Base-by-base conservation (phyloP, 345 rosid species). In the Aquilaria yunnanensis region DNA sequence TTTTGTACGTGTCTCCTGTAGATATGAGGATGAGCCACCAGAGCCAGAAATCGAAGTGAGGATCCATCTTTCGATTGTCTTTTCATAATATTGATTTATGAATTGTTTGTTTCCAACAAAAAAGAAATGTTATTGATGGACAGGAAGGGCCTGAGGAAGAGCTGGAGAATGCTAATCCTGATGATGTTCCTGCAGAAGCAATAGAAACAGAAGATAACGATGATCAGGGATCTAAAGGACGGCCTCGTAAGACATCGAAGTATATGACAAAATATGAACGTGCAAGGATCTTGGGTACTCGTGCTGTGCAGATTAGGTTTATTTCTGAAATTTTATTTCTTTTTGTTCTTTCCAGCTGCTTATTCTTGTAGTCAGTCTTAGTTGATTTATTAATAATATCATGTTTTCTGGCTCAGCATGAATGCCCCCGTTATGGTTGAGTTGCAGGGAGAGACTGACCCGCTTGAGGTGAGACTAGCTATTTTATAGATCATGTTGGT, bases 391-490 rank as follows among this genome's bases (percentile, higher is more conserved):
- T 46, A 50, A 47, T 14, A 64, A 56, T 37, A 12, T 50, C 57
- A 58, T 60, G 3, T 16, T 51, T 58, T 63, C 73, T 53, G 59
- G 32, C 43, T 61, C 86, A 85, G 94, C 74, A 83, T 93, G 96
- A 90, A 90, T 83, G 96, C 96, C 49, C 97, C 97, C 14, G 89
- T 90, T 13, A 93, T 88, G 94, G 98, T 90, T 33, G 84, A 86
- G 83, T 73, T 93, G 70, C 94, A 93, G 75, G 92, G 95, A 0
- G 96, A 90, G 73, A 87, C 90, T 34, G 97, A 90, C 54, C 94
- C 96, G 4, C 90, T 90, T 9, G 96, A 87, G 96, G 90, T 92
- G 63, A 43, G 49, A 14, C 47, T 62, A 6, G 48, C 62, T 14
- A 45, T 8, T 37, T 37, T 16, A 16, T 16, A 16, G 23, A 16